Conservation (phyloP, 1,284 basidiomycete species). For the Phaffia rhodozyma region DNA sequence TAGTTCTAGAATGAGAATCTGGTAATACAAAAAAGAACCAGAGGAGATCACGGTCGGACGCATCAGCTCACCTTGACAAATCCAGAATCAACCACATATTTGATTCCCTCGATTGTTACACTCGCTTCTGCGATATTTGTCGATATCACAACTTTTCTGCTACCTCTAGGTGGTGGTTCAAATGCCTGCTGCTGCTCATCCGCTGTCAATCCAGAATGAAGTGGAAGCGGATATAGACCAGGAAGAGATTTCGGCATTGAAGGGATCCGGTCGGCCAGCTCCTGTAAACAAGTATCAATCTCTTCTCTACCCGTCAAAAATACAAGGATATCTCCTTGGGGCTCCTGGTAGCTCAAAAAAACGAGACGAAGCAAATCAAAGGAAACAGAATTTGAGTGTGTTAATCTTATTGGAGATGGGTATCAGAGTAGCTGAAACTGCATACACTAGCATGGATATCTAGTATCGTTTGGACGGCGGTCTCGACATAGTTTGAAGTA, state of each 20-base stretch:
- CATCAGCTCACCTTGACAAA: constrained; percentile 66
- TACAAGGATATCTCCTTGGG: constrained; percentile 73
- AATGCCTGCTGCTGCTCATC: constrained; percentile 82
- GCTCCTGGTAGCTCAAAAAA: constrained; percentile 45
- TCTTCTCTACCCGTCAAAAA: constrained; percentile 96
- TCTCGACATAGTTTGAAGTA: constrained; percentile 64
- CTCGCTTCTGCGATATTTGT: constrained; percentile 98
- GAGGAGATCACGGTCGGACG: neutral
- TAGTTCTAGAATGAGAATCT: neutral
- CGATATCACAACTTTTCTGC: constrained; percentile 78
- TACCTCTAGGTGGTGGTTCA: constrained; percentile 55
- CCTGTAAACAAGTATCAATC: constrained; percentile 76
- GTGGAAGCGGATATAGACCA: constrained; percentile 55
- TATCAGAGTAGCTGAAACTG: neutral
- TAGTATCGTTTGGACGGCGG: constrained; percentile 72
- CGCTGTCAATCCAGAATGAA: constrained; percentile 77
- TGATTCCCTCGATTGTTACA: constrained; percentile 90
- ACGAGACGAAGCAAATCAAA: neutral
- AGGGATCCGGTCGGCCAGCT: constrained; percentile 58
- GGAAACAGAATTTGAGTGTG: constrained; percentile 5
- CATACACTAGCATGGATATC: constrained; percentile 65
- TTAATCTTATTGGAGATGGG: constrained; percentile 4
- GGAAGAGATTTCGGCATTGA: constrained; percentile 55
- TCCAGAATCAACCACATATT: constrained; percentile 89
- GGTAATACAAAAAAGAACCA: constrained; percentile 19